Percentiles rank a stretch among this genome's conserved stretches.
phyloP scores from a whole-genome alignment of 345 rosid species.

The Melaleuca alternifolia region DNA sequence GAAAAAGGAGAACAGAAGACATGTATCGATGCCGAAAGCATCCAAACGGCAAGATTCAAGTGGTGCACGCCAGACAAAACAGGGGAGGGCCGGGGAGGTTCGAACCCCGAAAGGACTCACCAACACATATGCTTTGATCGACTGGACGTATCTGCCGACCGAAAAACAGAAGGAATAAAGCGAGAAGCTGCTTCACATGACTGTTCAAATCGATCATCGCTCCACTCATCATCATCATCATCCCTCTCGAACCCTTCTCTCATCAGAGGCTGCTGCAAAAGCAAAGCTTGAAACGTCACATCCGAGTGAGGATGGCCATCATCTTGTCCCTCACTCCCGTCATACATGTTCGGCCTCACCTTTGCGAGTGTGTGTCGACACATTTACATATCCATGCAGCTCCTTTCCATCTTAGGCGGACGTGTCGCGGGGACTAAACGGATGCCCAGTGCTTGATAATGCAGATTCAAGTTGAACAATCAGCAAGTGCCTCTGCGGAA shows the following conservation, averaged over 20 bases:
- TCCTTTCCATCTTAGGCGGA: no score
- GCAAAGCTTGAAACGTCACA: no score
- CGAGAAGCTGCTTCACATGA: neutral
- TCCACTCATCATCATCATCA: neutral
- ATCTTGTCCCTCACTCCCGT: no score
- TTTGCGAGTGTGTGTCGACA: no score
- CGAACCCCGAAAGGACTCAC: neutral
- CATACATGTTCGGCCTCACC: no score
- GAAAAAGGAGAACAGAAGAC: neutral
- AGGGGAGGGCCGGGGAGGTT: constrained; percentile 14
- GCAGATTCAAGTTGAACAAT: neutral
- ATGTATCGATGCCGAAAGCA: neutral
- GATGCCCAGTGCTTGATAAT: neutral
- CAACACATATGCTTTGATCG: neutral
- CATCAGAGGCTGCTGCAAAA: no score
- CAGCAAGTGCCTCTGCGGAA: neutral
- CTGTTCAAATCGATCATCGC: neutral
- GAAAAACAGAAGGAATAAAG: constrained; percentile 28
- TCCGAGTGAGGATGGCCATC: neutral
- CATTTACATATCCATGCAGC: no score
- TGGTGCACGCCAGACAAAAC: constrained; percentile 15
- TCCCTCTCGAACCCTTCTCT: no score
- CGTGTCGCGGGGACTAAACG: neutral
- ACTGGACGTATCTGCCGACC: constrained; percentile 17
- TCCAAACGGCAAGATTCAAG: neutral